A percentile compares a stretch with the other conserved stretches of the same genome.
phyloP scores from a whole-genome alignment of 2,329 filamentous ascomycete species.

The Xylaria sp. region DNA sequence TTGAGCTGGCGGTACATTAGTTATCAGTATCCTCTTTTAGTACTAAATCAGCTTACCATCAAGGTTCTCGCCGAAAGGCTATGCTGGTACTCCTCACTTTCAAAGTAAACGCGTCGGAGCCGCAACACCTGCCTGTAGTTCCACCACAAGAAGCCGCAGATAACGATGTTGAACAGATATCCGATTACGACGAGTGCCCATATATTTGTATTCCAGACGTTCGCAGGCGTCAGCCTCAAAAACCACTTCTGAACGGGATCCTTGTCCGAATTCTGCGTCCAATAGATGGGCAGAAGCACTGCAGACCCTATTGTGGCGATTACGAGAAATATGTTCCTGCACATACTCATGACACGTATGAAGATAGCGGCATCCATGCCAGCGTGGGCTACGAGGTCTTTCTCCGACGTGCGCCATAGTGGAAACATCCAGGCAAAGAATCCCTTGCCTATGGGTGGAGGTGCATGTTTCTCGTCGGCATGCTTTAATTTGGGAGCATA shows the following conservation, averaged over 20 bases:
- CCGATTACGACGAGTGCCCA: conserved; percentile 70
- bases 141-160: conserved; percentile 86
- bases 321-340: conserved; percentile 84
- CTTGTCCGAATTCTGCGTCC: conserved; percentile 59
- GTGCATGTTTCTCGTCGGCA: conserved; percentile 87
- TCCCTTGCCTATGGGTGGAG: conserved; percentile 86
- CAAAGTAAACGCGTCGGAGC: conserved; percentile 81
- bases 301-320: conserved; percentile 77
- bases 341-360: conserved; percentile 88
- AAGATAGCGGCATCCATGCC: conserved; percentile 94
- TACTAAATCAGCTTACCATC: conserved; percentile 60
- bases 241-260: conserved; percentile 58
- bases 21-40: not conserved
- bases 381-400: conserved; percentile 79
- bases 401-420: conserved; percentile 80
- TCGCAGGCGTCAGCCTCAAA: conserved; percentile 67
- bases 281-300: conserved; percentile 84
- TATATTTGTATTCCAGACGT: conserved; percentile 61
- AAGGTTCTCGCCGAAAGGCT: conserved; percentile 81
- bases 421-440: conserved; percentile 88
- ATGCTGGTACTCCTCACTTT: conserved; percentile 86
- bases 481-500: conserved; percentile 96
- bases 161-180: conserved; percentile 76
- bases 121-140: conserved; percentile 81
- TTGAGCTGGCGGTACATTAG: conserved; percentile 70